Base-by-base conservation (phyloP, 352 stramenopile genomes). In the Phytophthora constricta region DNA sequence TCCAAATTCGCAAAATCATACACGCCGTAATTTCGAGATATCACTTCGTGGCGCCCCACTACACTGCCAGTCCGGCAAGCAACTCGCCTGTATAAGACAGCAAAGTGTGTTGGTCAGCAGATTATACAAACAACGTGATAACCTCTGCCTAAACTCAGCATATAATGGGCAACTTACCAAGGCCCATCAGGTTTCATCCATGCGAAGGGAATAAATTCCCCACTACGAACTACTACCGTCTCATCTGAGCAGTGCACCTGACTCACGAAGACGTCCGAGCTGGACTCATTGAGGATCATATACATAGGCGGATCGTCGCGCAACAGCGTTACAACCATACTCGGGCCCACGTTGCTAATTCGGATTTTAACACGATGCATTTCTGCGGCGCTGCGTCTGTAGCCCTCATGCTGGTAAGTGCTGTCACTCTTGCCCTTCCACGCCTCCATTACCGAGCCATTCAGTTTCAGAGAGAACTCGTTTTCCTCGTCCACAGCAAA, bases 1-100 rank as follows among this genome's bases (percentile, higher is more conserved):
- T 96, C 88, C 46, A 96, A 48, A 55, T 95, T 91, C 11, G 87
- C 86, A 45, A 96, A 96, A 62, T 96, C 88, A 58, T 93, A 96
- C 26, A 96, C 70, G 11, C 87, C 80, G 22, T 83, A 89, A 1
- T 80, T 82, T 25, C 80, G 78, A 26, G 81, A 89, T 2, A 84
- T 76, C 13, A 80, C 68, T 53, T 87, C 76, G 45, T 80, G 78
- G 7, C 79, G 77, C 3, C 84, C 68, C 23, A 77, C 73, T 11
- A 77, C 68, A 42, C 72, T 59, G 50, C 85, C 81, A 37, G 80
- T 85, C 27, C 84, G 82, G 45, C 85, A 96, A 28, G 82, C 79
- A 17, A 93, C 84, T 60, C 87, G 85, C 60, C 86, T 93, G 65
- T 17, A 51, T 23, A 59, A 46, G n/a, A 52, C 28, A 61, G 31